Base-by-base conservation (phyloP, 2,329 filamentous ascomycete genomes). In the Aspergillus proliferans region DNA sequence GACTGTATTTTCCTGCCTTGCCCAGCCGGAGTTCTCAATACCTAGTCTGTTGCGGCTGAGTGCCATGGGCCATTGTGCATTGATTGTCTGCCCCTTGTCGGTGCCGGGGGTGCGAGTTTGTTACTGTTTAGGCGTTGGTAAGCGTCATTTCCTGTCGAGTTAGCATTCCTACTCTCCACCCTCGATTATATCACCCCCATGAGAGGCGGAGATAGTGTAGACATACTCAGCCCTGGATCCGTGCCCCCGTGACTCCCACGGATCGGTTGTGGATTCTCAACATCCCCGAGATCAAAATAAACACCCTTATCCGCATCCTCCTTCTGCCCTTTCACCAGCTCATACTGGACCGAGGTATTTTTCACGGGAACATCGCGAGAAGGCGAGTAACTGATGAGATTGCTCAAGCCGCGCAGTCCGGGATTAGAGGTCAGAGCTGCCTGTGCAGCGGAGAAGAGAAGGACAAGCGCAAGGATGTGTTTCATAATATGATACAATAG, bases 41-140 rank as follows among this genome's bases (percentile, higher is more conserved):
- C 77, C 77, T n/a, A 72, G 61, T 21, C 65, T 68, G 38, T 8
- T 78, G 45, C 75, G 73, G 47, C 68, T 71, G 14, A 82, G 63
- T 14, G 64, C 77, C 54, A 83, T 66, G 0, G 78, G 77, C 79
- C 80, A 83, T 64, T 56, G 73, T 53, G 50, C 79, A 74, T 51
- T 68, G 57, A 69, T 67, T 0, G 66, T 69, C 43, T 60, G 49
- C 0, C 66, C 66, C 28, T 58, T 47, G 55, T 83, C 80, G 1
- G 78, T 80, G 0, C 69, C 73, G 0, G 80, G 0, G 79, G 76
- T 1, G 78, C 78, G 36, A 73, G 74, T 14, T 76, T 64, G 54
- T 83, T 79, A 5, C 77, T 76, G 54, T 82, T 80, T 18, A 78
- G 65, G 52, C 70, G 75, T 56, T 82, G 76, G 45, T 81, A 77